A percentile compares a stretch with the other conserved stretches of the same genome.
Conservation (phyloP, 1,139 yeast genomes). For the Scheffersomyces titani region DNA sequence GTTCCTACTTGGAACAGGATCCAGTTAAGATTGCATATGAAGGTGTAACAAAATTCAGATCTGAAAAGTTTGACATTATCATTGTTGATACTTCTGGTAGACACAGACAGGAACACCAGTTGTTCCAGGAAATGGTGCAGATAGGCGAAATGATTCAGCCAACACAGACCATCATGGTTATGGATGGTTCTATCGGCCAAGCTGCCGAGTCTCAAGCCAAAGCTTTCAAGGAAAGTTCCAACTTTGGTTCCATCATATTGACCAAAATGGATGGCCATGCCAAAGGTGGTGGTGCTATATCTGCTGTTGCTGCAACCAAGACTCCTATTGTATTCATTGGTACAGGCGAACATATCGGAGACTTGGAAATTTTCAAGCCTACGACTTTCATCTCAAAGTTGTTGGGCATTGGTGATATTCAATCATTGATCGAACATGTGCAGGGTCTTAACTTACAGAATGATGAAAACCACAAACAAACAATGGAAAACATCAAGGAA, state of each 20-base stretch:
- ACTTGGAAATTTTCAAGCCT: conserved; percentile 90
- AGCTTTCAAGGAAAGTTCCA: conserved; percentile 90
- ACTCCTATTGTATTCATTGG: conserved; percentile 98
- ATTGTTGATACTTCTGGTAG: conserved; percentile 98
- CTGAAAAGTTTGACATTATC: conserved; percentile 88
- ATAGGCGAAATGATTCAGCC: conserved; percentile 86
- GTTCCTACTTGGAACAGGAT: conserved; percentile 93
- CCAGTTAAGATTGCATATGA: conserved; percentile 90
- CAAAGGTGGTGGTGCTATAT: conserved; percentile 98
- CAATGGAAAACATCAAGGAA: conserved; percentile 90
- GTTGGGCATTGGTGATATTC: conserved; percentile 94
- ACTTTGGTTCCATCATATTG: conserved; percentile 92
- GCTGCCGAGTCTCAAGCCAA: conserved; percentile 95
- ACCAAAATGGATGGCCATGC: conserved; percentile 99
- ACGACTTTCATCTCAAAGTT: conserved; percentile 84
- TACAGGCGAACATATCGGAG: conserved; percentile 96
- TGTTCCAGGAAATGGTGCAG: conserved; percentile 93
- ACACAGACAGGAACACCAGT: conserved; percentile 91
- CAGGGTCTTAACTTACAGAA: conserved; percentile 81
- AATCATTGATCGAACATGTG: conserved; percentile 91
- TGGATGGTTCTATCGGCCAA: conserved; percentile 97
- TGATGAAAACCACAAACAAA: conserved; percentile 70
- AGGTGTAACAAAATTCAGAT: conserved; percentile 90
- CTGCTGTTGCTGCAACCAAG: conserved; percentile 96
- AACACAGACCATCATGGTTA: conserved; percentile 93